Conservation (phyloP, 305 asterid genomes). For the Solanum hybrid region DNA sequence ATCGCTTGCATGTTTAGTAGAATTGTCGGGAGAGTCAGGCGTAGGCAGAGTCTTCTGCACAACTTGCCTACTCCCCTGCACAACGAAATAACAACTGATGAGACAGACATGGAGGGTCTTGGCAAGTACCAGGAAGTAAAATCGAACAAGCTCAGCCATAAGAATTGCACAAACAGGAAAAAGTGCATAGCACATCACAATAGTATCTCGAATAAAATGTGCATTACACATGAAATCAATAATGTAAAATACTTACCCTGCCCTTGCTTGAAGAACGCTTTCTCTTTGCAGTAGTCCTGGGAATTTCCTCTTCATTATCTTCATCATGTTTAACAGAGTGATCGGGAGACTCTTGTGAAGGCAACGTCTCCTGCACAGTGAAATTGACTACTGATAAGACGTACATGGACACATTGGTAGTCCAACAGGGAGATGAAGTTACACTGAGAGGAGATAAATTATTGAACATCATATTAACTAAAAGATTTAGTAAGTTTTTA, state of each 20-base stretch:
- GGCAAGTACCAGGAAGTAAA: not conserved
- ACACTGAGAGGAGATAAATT: constrained; percentile 8
- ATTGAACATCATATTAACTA: constrained; percentile 37
- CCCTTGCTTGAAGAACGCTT: constrained; percentile 47
- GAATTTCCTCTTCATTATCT: constrained; percentile 48
- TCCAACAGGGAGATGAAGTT: not conserved
- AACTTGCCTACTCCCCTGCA: not conserved
- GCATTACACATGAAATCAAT: not conserved
- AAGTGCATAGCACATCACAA: not conserved
- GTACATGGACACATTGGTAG: not conserved
- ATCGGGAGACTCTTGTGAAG: constrained; percentile 39
- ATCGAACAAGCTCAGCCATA: not conserved
- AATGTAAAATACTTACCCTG: constrained; percentile 31
- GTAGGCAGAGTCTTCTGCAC: not conserved
- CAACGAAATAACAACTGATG: not conserved
- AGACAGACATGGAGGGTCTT: not conserved
- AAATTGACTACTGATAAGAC: not conserved
- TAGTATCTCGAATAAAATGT: not conserved
- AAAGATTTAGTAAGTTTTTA: constrained; percentile 31
- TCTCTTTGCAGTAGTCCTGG: constrained; percentile 47
- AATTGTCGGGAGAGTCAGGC: not conserved
- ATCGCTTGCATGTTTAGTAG: not conserved
- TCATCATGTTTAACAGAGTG: constrained; percentile 37
- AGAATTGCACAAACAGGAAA: not conserved
- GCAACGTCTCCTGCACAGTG: constrained; percentile 29